Conservation (phyloP, 1,139 yeast genomes). For the Yamadazyma aaseri region DNA sequence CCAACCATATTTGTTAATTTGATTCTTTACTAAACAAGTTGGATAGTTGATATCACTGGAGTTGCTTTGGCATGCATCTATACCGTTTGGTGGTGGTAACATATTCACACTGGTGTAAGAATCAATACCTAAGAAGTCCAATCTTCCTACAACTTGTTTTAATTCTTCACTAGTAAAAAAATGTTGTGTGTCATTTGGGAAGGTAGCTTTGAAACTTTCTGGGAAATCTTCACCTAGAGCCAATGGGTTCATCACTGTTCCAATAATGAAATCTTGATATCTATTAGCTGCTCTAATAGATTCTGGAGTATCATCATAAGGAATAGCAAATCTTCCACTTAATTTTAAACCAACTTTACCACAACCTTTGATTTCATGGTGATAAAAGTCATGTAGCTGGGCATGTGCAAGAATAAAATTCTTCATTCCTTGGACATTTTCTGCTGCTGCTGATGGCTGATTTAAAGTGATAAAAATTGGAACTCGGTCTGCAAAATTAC, state of each 20-base stretch:
- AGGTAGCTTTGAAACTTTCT: slow-evolving; percentile 20
- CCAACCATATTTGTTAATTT: slow-evolving; percentile 5
- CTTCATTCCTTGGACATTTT: slow-evolving; percentile 22
- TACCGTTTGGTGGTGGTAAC: slow-evolving; percentile 21
- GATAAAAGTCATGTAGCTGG: slow-evolving; percentile 25
- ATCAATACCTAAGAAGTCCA: slow-evolving; percentile 36
- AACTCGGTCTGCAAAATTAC: slow-evolving; percentile 32
- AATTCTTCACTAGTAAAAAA: slow-evolving; percentile 26
- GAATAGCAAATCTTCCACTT: slow-evolving; percentile 19
- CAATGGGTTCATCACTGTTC: slow-evolving; percentile 29
- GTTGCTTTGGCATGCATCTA: slow-evolving; percentile 19
- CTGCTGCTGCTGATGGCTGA: slow-evolving; percentile 27
- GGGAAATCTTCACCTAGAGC: slow-evolving; percentile 33
- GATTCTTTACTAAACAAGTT: slow-evolving; percentile 2
- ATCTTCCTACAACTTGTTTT: slow-evolving; percentile 18
- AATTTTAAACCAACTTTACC: slow-evolving; percentile 21
- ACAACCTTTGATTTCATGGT: slow-evolving; percentile 25
- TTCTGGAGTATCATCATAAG: slow-evolving; percentile 14
- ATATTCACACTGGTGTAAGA: slow-evolving; percentile 29
- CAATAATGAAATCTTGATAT: slow-evolving; percentile 24
- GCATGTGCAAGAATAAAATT: slow-evolving; percentile 29
- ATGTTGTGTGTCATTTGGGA: slow-evolving; percentile 16
- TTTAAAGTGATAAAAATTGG: slow-evolving; percentile 32
- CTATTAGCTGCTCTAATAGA: slow-evolving; percentile 26
- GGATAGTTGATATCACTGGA: slow-evolving; percentile 9